phyloP scores from a whole-genome alignment of 257 asterid genomes.

The Solanum virginianum region DNA sequence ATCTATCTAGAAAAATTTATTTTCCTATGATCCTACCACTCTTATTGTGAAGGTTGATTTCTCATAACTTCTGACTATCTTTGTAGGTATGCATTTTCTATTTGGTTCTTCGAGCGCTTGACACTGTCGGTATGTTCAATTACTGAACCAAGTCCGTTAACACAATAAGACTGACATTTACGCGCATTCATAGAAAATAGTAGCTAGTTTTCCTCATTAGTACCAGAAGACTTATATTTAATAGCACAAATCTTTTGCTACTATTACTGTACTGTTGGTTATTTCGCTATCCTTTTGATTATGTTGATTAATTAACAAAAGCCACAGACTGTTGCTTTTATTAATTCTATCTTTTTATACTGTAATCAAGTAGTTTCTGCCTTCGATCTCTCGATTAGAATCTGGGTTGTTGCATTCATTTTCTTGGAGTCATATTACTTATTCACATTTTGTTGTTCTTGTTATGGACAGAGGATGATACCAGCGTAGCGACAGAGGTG shows the following conservation, averaged over 20 bases:
- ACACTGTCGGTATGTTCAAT: constrained; percentile 77
- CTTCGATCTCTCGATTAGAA: neutral
- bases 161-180: neutral
- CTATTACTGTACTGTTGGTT: neutral
- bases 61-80: neutral
- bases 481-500: constrained; percentile 69
- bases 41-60: neutral
- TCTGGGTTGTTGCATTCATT: neutral
- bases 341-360: neutral
- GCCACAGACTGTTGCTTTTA: neutral
- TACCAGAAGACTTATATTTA: neutral
- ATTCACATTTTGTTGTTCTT: neutral
- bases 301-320: neutral
- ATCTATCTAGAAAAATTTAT: neutral
- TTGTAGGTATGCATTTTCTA: constrained; percentile 90
- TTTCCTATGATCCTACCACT: neutral
- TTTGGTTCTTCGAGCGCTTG: constrained; percentile 96
- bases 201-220: neutral
- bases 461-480: constrained; percentile 82
- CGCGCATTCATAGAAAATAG: neutral
- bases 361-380: neutral
- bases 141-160: neutral
- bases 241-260: neutral
- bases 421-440: neutral
- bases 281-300: neutral